Percentiles rank a stretch among this genome's conserved stretches.
Conservation (phyloP, 768 basidiomycete genomes). For the Vararia minispora region DNA sequence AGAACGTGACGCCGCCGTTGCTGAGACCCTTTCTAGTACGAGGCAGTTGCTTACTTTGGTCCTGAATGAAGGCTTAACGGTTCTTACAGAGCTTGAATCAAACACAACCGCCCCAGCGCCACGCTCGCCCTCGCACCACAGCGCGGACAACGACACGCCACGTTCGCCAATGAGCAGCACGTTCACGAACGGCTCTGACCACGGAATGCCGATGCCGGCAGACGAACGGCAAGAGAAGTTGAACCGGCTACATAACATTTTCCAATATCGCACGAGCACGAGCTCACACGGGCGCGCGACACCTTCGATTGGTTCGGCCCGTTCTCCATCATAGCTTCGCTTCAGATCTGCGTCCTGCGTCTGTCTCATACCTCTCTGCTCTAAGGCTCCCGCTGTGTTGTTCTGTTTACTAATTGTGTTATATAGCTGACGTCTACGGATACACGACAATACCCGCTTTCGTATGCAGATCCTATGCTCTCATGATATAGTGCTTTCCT, state of each 20-base stretch:
- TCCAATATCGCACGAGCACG: slow-evolving; percentile 72
- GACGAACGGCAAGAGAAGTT: slow-evolving; percentile 46
- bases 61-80: not conserved
- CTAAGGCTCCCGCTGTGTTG: too few species aligned
- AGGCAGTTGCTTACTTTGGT: slow-evolving; percentile 21
- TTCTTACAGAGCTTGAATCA: slow-evolving; percentile 11
- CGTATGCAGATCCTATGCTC: too few species aligned
- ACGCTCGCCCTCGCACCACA: not conserved
- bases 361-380: not conserved
- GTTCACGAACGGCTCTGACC: slow-evolving; percentile 18
- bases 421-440: too few species aligned
- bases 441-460: too few species aligned
- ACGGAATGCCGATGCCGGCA: slow-evolving; percentile 19
- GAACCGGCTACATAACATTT: slow-evolving; percentile 68
- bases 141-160: slow-evolving; percentile 2
- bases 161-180: slow-evolving; percentile 14
- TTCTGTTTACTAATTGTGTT: too few species aligned
- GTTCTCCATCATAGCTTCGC: slow-evolving; percentile 1
- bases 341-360: too few species aligned
- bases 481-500: too few species aligned
- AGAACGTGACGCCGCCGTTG: slow-evolving; percentile 69
- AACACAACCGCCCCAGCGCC: slow-evolving; percentile 4
- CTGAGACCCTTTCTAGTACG: slow-evolving; percentile 77
- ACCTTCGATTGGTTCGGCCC: slow-evolving; percentile 1
- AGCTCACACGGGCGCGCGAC: slow-evolving; percentile 21